Evolutionary conservation across 257 asterid genomes (phyloP), one percentile per base, ranked within the genome.

Genomic region (Rubia yunnanensis): DNA sequence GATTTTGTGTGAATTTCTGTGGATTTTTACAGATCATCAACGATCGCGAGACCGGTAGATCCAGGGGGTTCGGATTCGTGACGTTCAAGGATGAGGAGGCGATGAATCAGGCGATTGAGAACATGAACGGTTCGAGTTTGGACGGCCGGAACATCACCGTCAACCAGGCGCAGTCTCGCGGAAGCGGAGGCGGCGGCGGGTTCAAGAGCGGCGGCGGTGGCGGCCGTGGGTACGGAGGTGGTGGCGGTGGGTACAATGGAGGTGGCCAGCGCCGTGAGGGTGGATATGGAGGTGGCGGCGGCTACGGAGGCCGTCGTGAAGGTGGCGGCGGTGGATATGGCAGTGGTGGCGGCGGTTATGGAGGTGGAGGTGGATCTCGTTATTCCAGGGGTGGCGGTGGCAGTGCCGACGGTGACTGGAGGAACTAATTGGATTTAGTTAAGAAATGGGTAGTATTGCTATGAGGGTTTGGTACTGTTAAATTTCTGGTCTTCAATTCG

Each of bases 31-130:
- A 92, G 97, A 80, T 92, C 18, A 83, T 92, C 9, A 89, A 82
- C 65, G 97, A 92, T 71, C 88, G 99, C 0, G 97, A 92, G 75
- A 92, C 95, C 1, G 99, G 99, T 0, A 85, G 99, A 69, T 92
- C 99, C 2, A 86, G 97, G 72, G 99, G 99, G 0, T 92, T 92
- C 41, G 99, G 97, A 28, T 92, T 92, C 36, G 99, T 92, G 15
- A 92, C 99, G 0, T 92, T 92, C 65, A 77, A 52, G 66, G 90
- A 84, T 7, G 99, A 92, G 80, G 78, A 84, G 17, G 32, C 96
- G 1, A 92, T 92, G 99, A 84, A 73, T 55, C 84, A 73, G 3
- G 97, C 99, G 0, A 89, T 92, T 15, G 89, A 84, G 11, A 89
- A 69, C 15, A 87, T 92, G 99, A 87, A 92, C 74, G 99, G 99